Conservation (phyloP, 768 basidiomycete genomes). For the Crassisporium funariophilum region DNA sequence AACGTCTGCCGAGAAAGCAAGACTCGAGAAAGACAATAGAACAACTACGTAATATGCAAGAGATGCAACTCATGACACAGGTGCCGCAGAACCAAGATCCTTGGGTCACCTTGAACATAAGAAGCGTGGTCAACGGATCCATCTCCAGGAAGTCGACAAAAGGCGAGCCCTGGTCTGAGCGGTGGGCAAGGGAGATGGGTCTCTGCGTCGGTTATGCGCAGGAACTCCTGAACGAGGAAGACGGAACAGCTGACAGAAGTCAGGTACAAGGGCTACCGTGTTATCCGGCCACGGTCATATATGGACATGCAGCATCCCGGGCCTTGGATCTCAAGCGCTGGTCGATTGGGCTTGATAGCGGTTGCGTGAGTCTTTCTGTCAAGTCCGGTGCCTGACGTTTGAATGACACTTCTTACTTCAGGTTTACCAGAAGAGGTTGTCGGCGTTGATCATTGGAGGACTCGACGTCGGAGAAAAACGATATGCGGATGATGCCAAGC, state of each 20-base stretch:
- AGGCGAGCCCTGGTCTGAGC: slow-evolving; percentile 74
- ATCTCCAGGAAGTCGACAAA: slow-evolving; percentile 46
- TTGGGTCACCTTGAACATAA: slow-evolving; percentile 77
- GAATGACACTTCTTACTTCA: slow-evolving; percentile 19
- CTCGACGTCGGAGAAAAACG: slow-evolving; percentile 19
- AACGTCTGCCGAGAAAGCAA: neutral
- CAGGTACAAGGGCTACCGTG: slow-evolving; percentile 53
- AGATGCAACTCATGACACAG: slow-evolving; percentile 62
- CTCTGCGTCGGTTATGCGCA: slow-evolving; percentile 52
- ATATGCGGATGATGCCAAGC: slow-evolving; percentile 20
- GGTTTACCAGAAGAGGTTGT: slow-evolving; percentile 62
- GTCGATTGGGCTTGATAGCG: slow-evolving; percentile 85
- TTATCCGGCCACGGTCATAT: slow-evolving; percentile 76
- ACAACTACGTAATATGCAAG: slow-evolving; percentile 59
- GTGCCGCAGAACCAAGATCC: slow-evolving; percentile 79
- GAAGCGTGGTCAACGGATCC: slow-evolving; percentile 49
- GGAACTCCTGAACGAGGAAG: neutral
- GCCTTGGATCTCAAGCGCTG: slow-evolving; percentile 83
- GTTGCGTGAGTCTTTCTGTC: slow-evolving; percentile 64
- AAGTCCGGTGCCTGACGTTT: neutral
- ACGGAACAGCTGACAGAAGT: slow-evolving; percentile 14
- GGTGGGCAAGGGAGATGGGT: slow-evolving; percentile 72
- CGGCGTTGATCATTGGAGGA: slow-evolving; percentile 62
- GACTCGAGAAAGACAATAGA: slow-evolving; percentile 14
- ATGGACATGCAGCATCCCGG: slow-evolving; percentile 82